Evolutionary conservation across 208 protist species (phyloP), one percentile per base, ranked within the genome.

Genomic region (Trypanosoma avium): DNA sequence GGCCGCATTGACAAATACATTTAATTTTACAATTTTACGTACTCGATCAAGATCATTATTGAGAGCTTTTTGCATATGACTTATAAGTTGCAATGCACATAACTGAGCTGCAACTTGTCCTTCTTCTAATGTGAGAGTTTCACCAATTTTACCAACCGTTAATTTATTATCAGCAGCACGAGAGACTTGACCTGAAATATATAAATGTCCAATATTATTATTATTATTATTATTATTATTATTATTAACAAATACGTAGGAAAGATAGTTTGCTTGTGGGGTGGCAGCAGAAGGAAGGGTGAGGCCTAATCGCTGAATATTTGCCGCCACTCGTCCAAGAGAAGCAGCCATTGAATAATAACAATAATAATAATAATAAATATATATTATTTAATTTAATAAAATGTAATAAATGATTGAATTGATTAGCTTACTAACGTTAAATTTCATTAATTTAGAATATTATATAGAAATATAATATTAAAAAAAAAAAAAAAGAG

Each of bases 171-270:
- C 63, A 4, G 48, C 22, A 32, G 79, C 56, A 62, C 89, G 90
- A 21, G 88, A 85, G 24, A 94, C 70, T 68, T 94, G 88, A 27
- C 88, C 88, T 30, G 84, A 85, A 54, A 94, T 66, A 73, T 86
- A 79, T 24, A 90, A 46, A 26, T 62, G 72, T 19, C 63, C 64
- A 30, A 71, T 70, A 27, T 57, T 74, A n/a, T n/a, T n/a, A n/a
- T n/a, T n/a, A n/a, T n/a, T n/a, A n/a, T n/a, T n/a, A n/a, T n/a
- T n/a, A n/a, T n/a, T n/a, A n/a, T n/a, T n/a, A n/a, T n/a, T n/a
- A n/a, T n/a, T n/a, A n/a, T n/a, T n/a, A n/a, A n/a, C n/a, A 48
- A 73, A 54, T 55, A 48, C 68, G 75, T 74, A 90, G n/a, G 88
- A 81, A 33, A 85, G 33, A 59, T 92, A 94, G 70, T 82, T 86